phyloP scores from a whole-genome alignment of 352 stramenopile genomes.

The Aphanomyces euteiches region DNA sequence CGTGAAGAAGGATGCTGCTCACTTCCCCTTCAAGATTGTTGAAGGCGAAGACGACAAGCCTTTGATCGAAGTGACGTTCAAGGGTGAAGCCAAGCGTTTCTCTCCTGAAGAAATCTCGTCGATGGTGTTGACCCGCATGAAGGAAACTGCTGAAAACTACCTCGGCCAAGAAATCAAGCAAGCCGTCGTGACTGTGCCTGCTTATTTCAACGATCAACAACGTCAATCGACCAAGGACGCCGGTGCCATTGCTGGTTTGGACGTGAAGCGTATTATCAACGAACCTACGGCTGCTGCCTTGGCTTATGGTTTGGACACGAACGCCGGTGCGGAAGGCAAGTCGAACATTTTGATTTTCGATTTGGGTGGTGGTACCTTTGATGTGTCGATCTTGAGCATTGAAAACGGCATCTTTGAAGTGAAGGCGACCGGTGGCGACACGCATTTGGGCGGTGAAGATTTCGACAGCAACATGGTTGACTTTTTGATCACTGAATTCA shows the following conservation, averaged over 20 bases:
- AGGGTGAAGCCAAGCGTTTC: slow-evolving; percentile 71
- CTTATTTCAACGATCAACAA: slow-evolving; percentile 74
- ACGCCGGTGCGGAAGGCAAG: slow-evolving; percentile 67
- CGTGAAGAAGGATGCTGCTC: slow-evolving; percentile 71
- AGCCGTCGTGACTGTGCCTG: slow-evolving; percentile 89
- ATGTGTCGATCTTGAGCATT: slow-evolving; percentile 93
- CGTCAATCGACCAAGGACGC: slow-evolving; percentile 71
- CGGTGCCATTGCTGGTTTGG: slow-evolving; percentile 57
- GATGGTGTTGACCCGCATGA: slow-evolving; percentile 77
- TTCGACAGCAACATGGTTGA: slow-evolving; percentile 96
- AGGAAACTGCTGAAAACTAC: slow-evolving; percentile 70
- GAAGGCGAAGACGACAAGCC: slow-evolving; percentile 75
- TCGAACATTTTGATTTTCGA: slow-evolving; percentile 97
- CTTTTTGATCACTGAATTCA: slow-evolving; percentile 93
- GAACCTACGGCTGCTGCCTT: slow-evolving; percentile 95
- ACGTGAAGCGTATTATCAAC: slow-evolving; percentile 92
- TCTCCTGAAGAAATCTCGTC: slow-evolving; percentile 84
- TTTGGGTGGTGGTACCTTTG: slow-evolving; percentile 93
- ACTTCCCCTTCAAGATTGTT: slow-evolving; percentile 76
- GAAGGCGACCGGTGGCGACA: slow-evolving; percentile 94
- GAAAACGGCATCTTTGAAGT: slow-evolving; percentile 98
- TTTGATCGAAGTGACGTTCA: slow-evolving; percentile 79
- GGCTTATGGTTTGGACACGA: slow-evolving; percentile 93
- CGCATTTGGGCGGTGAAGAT: slow-evolving; percentile 91
- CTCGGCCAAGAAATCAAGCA: slow-evolving; percentile 62